Base-by-base conservation (phyloP, 176 grass and related monocot species). In the Paspalum notatum region DNA sequence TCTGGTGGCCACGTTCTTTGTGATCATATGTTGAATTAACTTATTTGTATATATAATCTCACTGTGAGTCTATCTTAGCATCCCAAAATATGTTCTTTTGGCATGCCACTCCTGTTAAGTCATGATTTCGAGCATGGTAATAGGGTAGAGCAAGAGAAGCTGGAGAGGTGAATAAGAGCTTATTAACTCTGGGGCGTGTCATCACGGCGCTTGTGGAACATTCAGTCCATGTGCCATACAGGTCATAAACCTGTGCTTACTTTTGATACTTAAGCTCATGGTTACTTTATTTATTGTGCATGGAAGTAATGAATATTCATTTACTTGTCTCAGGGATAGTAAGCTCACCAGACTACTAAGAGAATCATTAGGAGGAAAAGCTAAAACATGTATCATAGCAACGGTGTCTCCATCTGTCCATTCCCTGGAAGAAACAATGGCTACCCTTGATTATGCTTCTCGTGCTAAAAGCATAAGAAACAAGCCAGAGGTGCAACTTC, bases 381-480 rank as follows among this genome's bases (percentile, higher is more conserved):
- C 94, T 72, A 97, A 97, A 87, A 97, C 94, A 62, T 97, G 94
- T 71, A 87, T 97, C 65, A 94, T 97, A 81, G 94, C 94, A 75
- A 97, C 94, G 18, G 83, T 97, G 51, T 94, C 94, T 88, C 91
- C 94, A 66, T 90, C 91, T 56, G 45, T 75, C 79, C 65, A 84
- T 58, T 97, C 66, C 60, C 71, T 97, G 75, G 94, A 97, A 72
- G 94, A 97, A 85, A 97, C 94, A 60, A 62, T 91, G 69, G 84
- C 88, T 43, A 97, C 94, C 68, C 91, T 97, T 88, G 94, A 97
- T 85, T 97, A 97, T 69, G 94, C 94, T 78, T 91, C 81, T 67
- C 91, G 82, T 80, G 94, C 94, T 71, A 97, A 89, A 87, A 93
- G 61, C 71, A 97, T 97, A 74, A 97, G 51, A 83, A 97, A 94